Conservation (phyloP, 75 land plant species). For the Pinus tabuliformis region DNA sequence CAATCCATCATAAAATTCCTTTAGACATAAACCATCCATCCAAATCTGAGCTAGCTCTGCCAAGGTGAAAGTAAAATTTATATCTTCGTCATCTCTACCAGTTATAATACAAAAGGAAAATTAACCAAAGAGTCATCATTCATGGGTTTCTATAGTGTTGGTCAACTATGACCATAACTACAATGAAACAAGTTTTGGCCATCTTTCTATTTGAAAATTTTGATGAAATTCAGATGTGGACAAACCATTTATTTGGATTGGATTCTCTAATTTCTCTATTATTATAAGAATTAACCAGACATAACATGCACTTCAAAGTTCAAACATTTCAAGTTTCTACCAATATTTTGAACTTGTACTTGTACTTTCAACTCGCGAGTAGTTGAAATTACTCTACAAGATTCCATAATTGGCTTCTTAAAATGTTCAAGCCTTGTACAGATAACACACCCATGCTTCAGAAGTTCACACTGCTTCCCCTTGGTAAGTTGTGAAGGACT, state of each 20-base stretch:
- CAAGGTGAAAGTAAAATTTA: neutral
- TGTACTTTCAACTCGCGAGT: neutral
- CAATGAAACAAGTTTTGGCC: neutral
- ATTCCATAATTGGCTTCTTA: constrained; percentile 2
- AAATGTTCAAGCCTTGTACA: neutral
- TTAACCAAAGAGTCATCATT: too few species aligned
- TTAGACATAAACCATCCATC: neutral
- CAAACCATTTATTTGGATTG: too few species aligned
- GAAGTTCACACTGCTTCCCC: constrained; percentile 5
- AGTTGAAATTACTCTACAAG: constrained; percentile 4
- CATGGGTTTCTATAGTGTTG: neutral
- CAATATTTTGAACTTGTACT: neutral
- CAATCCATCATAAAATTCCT: neutral
- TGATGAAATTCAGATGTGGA: too few species aligned
- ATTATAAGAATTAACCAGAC: neutral
- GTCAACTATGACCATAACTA: neutral
- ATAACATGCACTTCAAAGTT: neutral
- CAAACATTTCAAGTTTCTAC: neutral
- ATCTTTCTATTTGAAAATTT: neutral
- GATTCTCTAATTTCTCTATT: too few species aligned
- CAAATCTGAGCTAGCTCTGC: neutral
- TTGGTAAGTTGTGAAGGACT: neutral
- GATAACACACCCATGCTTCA: neutral
- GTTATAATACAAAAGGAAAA: too few species aligned
- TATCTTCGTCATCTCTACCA: neutral